Percentiles rank a stretch among this genome's conserved stretches.
phyloP scores from a whole-genome alignment of 1,284 basidiomycete species.

The Leccinum griseonigrum region DNA sequence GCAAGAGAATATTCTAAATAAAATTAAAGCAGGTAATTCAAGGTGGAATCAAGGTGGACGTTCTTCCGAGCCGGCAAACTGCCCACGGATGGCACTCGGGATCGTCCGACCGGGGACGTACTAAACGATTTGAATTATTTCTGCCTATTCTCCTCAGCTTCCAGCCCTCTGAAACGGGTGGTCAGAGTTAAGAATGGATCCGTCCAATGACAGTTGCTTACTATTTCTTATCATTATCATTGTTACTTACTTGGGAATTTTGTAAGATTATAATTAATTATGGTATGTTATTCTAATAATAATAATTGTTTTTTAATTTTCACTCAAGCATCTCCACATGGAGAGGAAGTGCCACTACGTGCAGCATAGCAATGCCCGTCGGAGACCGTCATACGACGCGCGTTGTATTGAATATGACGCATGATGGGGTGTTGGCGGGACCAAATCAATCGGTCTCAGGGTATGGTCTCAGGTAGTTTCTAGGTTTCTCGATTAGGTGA shows the following conservation, averaged over 20 bases:
- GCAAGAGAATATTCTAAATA: not conserved
- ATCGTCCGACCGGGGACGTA: not conserved
- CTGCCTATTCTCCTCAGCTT: not conserved
- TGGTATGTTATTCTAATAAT: too few relatives aligned
- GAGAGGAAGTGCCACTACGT: not conserved
- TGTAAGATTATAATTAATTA: too few relatives aligned
- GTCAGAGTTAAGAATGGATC: not conserved
- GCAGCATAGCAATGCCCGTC: not conserved
- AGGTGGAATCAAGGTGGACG: not conserved
- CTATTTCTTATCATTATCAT: not conserved
- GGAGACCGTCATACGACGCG: not conserved
- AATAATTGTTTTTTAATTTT: not conserved
- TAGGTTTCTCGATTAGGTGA: not conserved
- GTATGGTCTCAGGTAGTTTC: not conserved
- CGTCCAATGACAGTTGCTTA: not conserved
- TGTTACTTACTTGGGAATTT: too few relatives aligned
- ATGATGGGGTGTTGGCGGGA: not conserved
- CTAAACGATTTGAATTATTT: not conserved
- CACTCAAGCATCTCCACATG: not conserved
- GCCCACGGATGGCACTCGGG: not conserved
- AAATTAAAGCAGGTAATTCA: not conserved
- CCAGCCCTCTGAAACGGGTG: not conserved
- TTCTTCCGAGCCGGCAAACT: not conserved
- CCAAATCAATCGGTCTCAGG: not conserved
- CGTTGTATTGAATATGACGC: not conserved